These are phyloP conservation scores for Lithospermum erythrorhizon DNA, from an alignment of 257 asterid genomes.

Conservation along the genomic window DNA sequence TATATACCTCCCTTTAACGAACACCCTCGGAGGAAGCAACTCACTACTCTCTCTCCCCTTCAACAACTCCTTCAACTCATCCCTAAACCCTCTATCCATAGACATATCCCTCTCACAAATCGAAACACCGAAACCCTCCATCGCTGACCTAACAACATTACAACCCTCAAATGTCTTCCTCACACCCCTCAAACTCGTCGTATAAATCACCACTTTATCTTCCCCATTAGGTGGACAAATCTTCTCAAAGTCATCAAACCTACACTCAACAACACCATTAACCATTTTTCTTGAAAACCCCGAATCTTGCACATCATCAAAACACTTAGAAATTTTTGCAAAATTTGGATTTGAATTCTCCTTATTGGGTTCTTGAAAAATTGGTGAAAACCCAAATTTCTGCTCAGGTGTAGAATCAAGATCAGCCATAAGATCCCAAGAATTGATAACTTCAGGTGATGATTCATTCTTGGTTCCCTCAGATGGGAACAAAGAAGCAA, in stretches of 20 bases:
- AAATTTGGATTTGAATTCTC: constrained; percentile 28
- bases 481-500: constrained; percentile 36
- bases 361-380: constrained; percentile 16
- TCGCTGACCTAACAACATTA: constrained; percentile 63
- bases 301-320: neutral
- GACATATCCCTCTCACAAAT: constrained; percentile 76
- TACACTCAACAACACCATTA: constrained; percentile 2
- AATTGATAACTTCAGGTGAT: constrained; percentile 45
- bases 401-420: constrained; percentile 39
- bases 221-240: constrained; percentile 77
- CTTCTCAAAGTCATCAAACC: constrained; percentile 31
- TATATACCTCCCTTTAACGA: constrained; percentile 62
- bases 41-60: constrained; percentile 30
- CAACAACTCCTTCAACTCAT: constrained; percentile 53
- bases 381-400: constrained; percentile 10
- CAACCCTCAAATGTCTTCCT: constrained; percentile 82
- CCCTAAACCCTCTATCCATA: constrained; percentile 71
- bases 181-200: constrained; percentile 85
- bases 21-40: constrained; percentile 60
- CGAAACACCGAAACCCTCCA: constrained; percentile 39
- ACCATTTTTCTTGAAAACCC: neutral
- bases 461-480: constrained; percentile 17
- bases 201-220: constrained; percentile 53
- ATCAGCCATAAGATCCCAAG: constrained; percentile 92
- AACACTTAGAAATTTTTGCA: neutral